phyloP scores from a whole-genome alignment of 1,284 basidiomycete species.

The Naganishia albida region DNA sequence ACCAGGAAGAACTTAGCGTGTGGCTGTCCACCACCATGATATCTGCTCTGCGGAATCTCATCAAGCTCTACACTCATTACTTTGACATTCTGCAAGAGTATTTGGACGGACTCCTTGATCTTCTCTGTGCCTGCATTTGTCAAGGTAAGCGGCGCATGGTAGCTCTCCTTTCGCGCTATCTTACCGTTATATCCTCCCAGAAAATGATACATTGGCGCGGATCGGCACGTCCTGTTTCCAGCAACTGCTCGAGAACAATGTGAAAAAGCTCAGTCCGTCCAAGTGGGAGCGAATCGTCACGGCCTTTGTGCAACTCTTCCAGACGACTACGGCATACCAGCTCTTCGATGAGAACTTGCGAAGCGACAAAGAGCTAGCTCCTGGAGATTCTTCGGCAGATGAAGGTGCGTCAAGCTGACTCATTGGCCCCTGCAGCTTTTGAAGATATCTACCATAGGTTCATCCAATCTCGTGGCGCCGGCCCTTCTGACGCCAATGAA shows the following conservation, averaged over 20 bases:
- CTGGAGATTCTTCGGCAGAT: constrained; percentile 28
- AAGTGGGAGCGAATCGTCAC: constrained; percentile 92
- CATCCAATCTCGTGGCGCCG: constrained; percentile 48
- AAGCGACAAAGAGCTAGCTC: constrained; percentile 67
- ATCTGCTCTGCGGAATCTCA: constrained; percentile 90
- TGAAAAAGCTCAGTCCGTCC: constrained; percentile 76
- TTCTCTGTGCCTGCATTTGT: constrained; percentile 96
- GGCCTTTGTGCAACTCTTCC: constrained; percentile 93
- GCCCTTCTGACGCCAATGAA: constrained; percentile 48
- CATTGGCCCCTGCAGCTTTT: background rate
- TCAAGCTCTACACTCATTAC: constrained; percentile 94
- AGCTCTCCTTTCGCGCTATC: too few species aligned
- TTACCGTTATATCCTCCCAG: constrained; percentile 55
- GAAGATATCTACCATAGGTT: constrained; percentile 1
- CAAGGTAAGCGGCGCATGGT: constrained; percentile 68
- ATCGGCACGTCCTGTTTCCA: constrained; percentile 98
- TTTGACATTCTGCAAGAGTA: constrained; percentile 89
- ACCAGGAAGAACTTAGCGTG: constrained; percentile 98
- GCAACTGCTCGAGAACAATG: constrained; percentile 91
- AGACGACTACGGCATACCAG: constrained; percentile 96
- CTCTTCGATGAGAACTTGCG: constrained; percentile 88
- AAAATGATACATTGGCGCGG: constrained; percentile 95
- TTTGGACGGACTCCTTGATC: constrained; percentile 86
- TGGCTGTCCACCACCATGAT: constrained; percentile 99
- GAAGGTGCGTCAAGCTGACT: constrained; percentile 2